Conservation (phyloP, 2,329 filamentous ascomycete species). For the Fusarium goolgardi region DNA sequence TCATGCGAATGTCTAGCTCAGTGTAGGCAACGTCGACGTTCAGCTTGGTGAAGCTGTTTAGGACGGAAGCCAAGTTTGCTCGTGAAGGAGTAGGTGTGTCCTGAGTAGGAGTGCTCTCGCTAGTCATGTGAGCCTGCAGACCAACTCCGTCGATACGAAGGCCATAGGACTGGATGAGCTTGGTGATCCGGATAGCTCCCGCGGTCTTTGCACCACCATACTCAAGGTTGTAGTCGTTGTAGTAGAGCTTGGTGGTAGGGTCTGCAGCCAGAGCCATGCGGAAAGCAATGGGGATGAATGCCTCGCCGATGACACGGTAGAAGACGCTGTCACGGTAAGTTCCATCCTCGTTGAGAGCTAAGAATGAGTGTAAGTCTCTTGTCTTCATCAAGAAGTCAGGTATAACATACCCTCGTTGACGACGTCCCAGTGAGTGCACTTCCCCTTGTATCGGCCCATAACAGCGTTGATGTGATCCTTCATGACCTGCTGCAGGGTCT, state of each 20-base stretch:
- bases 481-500: constrained; percentile 21
- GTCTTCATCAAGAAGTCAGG: too few relatives aligned
- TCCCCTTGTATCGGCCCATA: constrained; percentile 22
- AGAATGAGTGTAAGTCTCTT: not conserved
- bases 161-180: constrained; percentile 18
- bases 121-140: constrained; percentile 25
- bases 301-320: constrained; percentile 17
- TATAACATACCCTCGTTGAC: constrained; percentile 14
- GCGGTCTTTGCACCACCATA: constrained; percentile 15
- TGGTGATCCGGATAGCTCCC: constrained; percentile 18
- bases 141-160: constrained; percentile 24
- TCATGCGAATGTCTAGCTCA: constrained; percentile 21
- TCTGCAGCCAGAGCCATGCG: constrained; percentile 23
- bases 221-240: constrained; percentile 31
- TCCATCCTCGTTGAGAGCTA: constrained; percentile 24
- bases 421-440: constrained; percentile 29
- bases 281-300: constrained; percentile 26
- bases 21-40: constrained; percentile 19
- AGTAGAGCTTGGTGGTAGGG: constrained; percentile 25
- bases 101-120: constrained; percentile 27
- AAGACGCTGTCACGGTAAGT: constrained; percentile 25
- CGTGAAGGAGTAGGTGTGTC: constrained; percentile 15
- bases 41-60: constrained; percentile 10
- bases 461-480: constrained; percentile 18
- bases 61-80: not conserved